phyloP scores from a whole-genome alignment of 768 basidiomycete species.

The Leccinum longicurvipes region DNA sequence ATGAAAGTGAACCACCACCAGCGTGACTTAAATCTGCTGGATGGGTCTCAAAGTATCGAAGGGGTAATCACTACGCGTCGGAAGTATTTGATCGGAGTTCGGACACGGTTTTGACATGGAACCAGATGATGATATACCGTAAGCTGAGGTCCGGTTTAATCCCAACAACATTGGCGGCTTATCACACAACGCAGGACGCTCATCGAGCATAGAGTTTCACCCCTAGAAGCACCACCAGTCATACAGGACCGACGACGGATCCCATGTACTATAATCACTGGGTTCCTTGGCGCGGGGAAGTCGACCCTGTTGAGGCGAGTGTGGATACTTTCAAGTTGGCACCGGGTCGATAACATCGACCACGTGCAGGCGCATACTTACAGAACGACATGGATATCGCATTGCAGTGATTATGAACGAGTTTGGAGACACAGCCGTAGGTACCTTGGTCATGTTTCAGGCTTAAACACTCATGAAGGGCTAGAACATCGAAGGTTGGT shows the following conservation, averaged over 20 bases:
- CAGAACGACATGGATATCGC: conserved; percentile 89
- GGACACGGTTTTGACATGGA: conserved; percentile 36
- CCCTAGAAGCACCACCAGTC: not conserved
- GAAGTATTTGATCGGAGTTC: conserved; percentile 27
- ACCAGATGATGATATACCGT: conserved; percentile 62
- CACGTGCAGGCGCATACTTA: conserved; percentile 70
- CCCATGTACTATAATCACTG: conserved; percentile 91
- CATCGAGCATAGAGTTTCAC: conserved; percentile 26
- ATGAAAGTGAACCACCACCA: not conserved
- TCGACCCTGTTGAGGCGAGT: conserved; percentile 79
- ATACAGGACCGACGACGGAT: conserved; percentile 40
- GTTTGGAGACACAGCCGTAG: conserved; percentile 91
- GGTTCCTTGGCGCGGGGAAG: conserved; percentile 94
- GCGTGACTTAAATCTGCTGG: not conserved
- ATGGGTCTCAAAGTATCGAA: not conserved
- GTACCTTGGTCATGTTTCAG: conserved; percentile 24
- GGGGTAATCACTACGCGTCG: conserved; percentile 12
- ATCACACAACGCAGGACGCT: conserved; percentile 23
- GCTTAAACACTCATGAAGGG: conserved; percentile 16
- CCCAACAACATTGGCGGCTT: conserved; percentile 3
- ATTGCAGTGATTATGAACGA: conserved; percentile 99
- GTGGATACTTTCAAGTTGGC: not conserved
- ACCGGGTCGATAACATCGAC: not conserved
- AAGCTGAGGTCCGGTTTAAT: conserved; percentile 23
- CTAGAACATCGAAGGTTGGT: conserved; percentile 88